Base-by-base conservation (phyloP, 2,329 filamentous ascomycete genomes). In the Chalaropsis thielavioides region DNA sequence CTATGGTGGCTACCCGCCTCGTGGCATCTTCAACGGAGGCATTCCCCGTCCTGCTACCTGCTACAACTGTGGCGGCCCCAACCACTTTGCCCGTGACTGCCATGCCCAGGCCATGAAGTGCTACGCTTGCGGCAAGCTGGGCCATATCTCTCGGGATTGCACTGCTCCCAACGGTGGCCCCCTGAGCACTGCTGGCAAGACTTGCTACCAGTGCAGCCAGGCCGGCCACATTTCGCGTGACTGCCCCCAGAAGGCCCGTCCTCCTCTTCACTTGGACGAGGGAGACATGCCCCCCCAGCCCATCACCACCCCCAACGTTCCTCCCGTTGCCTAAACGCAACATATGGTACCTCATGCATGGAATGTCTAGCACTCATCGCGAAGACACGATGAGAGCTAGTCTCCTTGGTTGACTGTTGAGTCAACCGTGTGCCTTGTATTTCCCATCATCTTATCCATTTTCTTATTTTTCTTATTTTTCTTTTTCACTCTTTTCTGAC, bases 81-180 rank as follows among this genome's bases (percentile, higher is more conserved):
- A 99, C 82, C 94, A 99, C 79, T 99, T 95, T 74, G 94, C 94
- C 69, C 89, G 94, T 69, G 94, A 99, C 73, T 99, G 94, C 82
- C 94, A 97, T 81, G 92, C 94, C 70, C 91, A 96, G 77, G 90
- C 91, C 69, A 95, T 96, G 90, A 96, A 96, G 80, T 96, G 92
- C 82, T 96, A 96, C 73, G 92, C 92, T 70, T 96, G 92, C 74
- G 92, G 92, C 75, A 96, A 96, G 80, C 85, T 95, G 70, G 90
- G 90, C 62, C 91, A 96, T 79, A 96, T 96, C 76, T 95, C 89
- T 11, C 80, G 82, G 72, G 94, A 99, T 77, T 99, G 94, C 82
- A 96, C 92, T 59, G 90, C 92, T 68, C 92, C 94, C 69, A 97
- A 97, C 76, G 94, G 94, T 66, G 94, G 94, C 27, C 91, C 92